phyloP scores from a whole-genome alignment of 495 filamentous ascomycete genomes.

The Penicillium bovifimosum region DNA sequence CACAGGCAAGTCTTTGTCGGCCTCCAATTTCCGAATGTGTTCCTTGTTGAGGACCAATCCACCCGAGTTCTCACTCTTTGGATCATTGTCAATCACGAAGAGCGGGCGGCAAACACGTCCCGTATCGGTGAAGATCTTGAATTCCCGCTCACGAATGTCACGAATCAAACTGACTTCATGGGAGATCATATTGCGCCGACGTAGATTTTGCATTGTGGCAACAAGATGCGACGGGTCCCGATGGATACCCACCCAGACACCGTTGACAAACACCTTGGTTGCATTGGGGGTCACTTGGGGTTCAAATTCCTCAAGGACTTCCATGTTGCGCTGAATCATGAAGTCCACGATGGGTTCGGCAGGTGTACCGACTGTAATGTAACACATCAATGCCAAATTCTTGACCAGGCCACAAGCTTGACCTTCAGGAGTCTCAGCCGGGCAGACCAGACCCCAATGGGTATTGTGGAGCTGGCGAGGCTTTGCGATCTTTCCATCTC shows the following conservation, averaged over 20 bases:
- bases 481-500: constrained; percentile 97
- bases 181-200: constrained; percentile 70
- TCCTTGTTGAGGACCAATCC: constrained; percentile 77
- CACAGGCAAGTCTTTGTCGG: constrained; percentile 57
- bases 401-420: constrained; percentile 98
- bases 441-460: constrained; percentile 97
- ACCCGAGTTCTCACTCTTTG: constrained; percentile 63
- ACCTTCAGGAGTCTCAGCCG: constrained; percentile 95
- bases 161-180: constrained; percentile 89
- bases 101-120: constrained; percentile 90
- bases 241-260: constrained; percentile 90
- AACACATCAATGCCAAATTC: constrained; percentile 97
- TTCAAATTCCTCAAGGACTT: constrained; percentile 93
- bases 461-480: constrained; percentile 97
- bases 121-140: constrained; percentile 97
- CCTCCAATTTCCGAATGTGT: constrained; percentile 63
- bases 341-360: constrained; percentile 88
- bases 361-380: constrained; percentile 87
- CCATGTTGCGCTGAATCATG: constrained; percentile 92
- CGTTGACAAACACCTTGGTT: constrained; percentile 97
- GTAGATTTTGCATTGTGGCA: constrained; percentile 65
- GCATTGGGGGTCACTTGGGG: constrained; percentile 81
- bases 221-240: constrained; percentile 77
- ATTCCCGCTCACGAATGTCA: constrained; percentile 93
- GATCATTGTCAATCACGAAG: constrained; percentile 79